Evolutionary conservation across 345 rosid genomes (phyloP).

Genomic region (Trapa bicornis): DNA sequence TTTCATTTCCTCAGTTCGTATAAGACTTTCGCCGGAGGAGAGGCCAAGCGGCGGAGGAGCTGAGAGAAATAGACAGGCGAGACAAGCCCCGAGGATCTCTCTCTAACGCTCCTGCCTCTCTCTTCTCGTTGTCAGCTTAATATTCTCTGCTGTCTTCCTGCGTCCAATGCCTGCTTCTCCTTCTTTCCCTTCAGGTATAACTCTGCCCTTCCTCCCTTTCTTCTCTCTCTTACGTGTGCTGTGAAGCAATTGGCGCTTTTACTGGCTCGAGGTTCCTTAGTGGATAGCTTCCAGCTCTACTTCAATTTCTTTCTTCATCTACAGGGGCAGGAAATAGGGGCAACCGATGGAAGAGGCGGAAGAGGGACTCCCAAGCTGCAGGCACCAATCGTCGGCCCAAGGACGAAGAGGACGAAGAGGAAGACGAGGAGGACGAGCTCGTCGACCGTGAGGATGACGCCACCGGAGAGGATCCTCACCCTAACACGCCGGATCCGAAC

Average conservation of each 20-base stretch:
- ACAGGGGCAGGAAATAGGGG: constrained; percentile 47
- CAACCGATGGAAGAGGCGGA: constrained; percentile 65
- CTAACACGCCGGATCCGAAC: constrained; percentile 43
- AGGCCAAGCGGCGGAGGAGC: not conserved
- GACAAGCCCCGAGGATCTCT: not conserved
- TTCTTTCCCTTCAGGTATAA: constrained; percentile 49
- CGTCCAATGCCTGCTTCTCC: constrained; percentile 73
- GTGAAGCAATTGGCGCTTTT: constrained; percentile 2
- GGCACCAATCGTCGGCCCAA: constrained; percentile 29
- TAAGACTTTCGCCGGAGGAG: not conserved
- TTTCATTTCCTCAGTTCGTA: not conserved
- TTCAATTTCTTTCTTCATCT: constrained; percentile 1
- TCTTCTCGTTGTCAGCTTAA: not conserved
- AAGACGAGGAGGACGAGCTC: constrained; percentile 30
- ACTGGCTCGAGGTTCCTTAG: not conserved
- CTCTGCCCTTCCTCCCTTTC: not conserved
- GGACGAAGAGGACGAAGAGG: constrained; percentile 40
- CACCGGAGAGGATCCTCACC: constrained; percentile 15
- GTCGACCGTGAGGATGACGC: constrained; percentile 31
- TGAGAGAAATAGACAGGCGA: not conserved
- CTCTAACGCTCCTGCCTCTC: constrained; percentile 1
- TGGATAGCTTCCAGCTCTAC: constrained; percentile 6
- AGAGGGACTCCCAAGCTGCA: constrained; percentile 32
- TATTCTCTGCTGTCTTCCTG: not conserved
- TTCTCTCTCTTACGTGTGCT: not conserved